phyloP scores from a whole-genome alignment of 345 rosid species.

The Linum tenue region DNA sequence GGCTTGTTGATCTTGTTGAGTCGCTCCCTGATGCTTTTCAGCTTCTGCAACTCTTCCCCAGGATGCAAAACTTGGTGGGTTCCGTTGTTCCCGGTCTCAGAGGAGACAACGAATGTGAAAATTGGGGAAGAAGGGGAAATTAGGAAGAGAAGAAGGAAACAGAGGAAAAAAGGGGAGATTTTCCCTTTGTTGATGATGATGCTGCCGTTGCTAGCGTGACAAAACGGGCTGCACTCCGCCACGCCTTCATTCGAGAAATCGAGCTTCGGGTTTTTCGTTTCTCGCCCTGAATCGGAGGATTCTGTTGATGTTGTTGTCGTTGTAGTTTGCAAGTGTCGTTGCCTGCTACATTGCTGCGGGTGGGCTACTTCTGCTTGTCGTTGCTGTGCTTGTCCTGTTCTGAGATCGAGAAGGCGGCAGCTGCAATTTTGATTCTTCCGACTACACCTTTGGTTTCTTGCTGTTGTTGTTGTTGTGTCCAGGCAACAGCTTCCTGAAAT shows the following conservation, averaged over 20 bases:
- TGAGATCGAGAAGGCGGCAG: constrained; percentile 25
- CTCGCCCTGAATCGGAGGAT: constrained; percentile 2
- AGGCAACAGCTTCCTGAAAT: constrained; percentile 33
- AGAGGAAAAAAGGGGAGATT: constrained; percentile 27
- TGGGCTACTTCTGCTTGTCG: background rate
- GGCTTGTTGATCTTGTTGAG: constrained; percentile 88
- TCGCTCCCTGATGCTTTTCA: constrained; percentile 45
- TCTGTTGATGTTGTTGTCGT: background rate
- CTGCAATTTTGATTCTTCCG: background rate
- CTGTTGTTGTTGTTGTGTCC: constrained; percentile 42
- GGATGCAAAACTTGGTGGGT: constrained; percentile 44
- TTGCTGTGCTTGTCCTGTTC: constrained; percentile 33
- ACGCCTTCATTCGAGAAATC: constrained; percentile 31
- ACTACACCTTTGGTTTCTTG: constrained; percentile 1
- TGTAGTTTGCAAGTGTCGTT: background rate
- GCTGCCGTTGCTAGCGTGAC: background rate
- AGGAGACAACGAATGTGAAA: background rate
- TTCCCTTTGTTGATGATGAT: background rate
- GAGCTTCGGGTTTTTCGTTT: constrained; percentile 13
- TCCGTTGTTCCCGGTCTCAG: constrained; percentile 21
- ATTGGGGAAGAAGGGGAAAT: constrained; percentile 33
- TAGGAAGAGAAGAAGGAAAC: constrained; percentile 38
- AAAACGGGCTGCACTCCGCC: constrained; percentile 7
- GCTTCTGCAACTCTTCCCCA: constrained; percentile 38
- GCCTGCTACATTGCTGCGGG: constrained; percentile 24